phyloP scores from a whole-genome alignment of 2,329 filamentous ascomycete genomes.

The Aureobasidium sp. region DNA sequence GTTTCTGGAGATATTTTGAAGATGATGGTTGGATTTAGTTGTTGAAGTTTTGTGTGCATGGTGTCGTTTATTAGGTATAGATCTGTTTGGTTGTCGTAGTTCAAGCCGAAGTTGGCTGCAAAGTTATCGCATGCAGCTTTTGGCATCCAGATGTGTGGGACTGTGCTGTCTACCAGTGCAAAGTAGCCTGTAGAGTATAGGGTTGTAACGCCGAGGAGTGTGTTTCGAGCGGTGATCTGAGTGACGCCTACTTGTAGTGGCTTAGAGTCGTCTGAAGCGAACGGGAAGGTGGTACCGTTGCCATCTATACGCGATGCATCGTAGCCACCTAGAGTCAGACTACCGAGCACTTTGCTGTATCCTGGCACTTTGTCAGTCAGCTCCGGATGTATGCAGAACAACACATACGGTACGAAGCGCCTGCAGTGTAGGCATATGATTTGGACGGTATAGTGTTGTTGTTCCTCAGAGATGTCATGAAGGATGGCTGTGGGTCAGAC shows the following conservation, averaged over 20 bases:
- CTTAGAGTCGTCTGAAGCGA: conserved; percentile 46
- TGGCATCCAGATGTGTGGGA: conserved; percentile 34
- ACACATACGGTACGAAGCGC: conserved; percentile 20
- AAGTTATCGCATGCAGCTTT: conserved; percentile 25
- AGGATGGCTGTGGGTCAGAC: conserved; percentile 23
- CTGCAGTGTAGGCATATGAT: conserved; percentile 35
- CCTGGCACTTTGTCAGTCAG: conserved; percentile 23
- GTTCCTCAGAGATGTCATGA: conserved; percentile 23
- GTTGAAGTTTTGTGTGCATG: conserved; percentile 23
- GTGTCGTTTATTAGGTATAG: conserved; percentile 31
- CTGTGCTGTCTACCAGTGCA: conserved; percentile 34
- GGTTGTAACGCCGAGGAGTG: conserved; percentile 24
- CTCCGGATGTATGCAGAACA: neutral
- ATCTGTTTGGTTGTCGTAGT: conserved; percentile 26
- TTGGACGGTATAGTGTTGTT: conserved; percentile 26
- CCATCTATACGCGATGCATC: conserved; percentile 53
- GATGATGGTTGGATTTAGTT: conserved; percentile 34
- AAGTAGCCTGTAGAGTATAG: conserved; percentile 33
- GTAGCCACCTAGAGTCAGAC: conserved; percentile 61
- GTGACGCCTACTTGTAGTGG: conserved; percentile 51
- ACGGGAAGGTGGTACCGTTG: conserved; percentile 52
- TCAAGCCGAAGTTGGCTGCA: conserved; percentile 28
- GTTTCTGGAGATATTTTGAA: conserved; percentile 33
- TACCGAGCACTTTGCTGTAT: conserved; percentile 29
- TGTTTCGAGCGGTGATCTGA: conserved; percentile 26